Conservation (phyloP, 208 protist genomes). For the Trypanosoma cruzi region DNA sequence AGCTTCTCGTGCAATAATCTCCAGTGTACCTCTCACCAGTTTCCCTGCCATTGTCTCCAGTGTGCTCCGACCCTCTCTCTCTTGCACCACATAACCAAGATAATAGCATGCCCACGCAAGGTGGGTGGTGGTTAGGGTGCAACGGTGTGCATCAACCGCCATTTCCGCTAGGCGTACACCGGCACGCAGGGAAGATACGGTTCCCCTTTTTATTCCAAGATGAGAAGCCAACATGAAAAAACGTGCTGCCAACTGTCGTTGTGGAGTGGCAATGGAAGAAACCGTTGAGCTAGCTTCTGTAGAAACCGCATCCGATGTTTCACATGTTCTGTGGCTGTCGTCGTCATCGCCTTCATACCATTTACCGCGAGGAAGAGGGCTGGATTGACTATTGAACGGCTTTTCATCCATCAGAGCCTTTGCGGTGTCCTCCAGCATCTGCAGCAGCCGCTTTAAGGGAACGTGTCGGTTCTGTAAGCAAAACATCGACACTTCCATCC, state of each 20-base stretch:
- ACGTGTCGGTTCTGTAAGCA: constrained; percentile 33
- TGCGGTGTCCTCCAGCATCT: constrained; percentile 56
- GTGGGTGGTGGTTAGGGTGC: constrained; percentile 39
- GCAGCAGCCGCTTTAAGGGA: constrained; percentile 29
- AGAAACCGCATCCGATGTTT: background rate
- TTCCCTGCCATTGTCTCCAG: constrained; percentile 18
- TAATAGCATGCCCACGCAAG: constrained; percentile 45
- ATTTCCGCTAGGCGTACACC: constrained; percentile 47
- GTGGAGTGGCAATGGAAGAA: background rate
- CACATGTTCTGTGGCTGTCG: background rate
- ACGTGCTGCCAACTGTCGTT: constrained; percentile 53
- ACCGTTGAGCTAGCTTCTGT: too few relatives aligned
- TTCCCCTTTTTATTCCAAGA: constrained; percentile 32
- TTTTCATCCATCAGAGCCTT: constrained; percentile 53
- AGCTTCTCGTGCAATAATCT: background rate
- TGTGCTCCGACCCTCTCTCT: constrained; percentile 1
- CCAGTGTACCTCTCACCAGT: background rate
- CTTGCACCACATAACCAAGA: constrained; percentile 18
- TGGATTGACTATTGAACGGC: constrained; percentile 4
- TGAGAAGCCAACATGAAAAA: constrained; percentile 52
- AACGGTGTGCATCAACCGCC: constrained; percentile 39
- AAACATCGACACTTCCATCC: constrained; percentile 42
- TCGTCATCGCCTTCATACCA: background rate
- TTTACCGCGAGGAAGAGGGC: background rate
- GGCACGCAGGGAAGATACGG: constrained; percentile 23